phyloP scores from a whole-genome alignment of 495 filamentous ascomycete genomes.

The Annulohypoxylon maeteangense region DNA sequence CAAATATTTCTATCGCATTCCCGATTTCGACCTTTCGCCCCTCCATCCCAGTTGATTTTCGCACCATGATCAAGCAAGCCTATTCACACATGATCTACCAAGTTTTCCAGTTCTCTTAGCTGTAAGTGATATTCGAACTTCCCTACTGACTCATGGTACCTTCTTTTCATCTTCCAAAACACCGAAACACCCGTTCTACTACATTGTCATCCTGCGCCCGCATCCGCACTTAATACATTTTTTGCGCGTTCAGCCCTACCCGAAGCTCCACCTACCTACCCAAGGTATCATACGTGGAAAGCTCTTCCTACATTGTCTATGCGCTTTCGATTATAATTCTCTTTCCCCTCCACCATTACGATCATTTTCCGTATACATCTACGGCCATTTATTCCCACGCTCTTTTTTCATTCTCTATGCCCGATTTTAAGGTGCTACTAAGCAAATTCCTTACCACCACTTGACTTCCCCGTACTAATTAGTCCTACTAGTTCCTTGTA shows the following conservation, averaged over 20 bases:
- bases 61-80: slow-evolving; percentile 47
- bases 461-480: background rate
- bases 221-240: background rate
- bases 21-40: slow-evolving; percentile 11
- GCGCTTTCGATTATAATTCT: background rate
- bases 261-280: slow-evolving; percentile 3
- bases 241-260: slow-evolving; percentile 10
- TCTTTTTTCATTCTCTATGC: background rate
- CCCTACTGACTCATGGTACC: background rate
- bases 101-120: slow-evolving; percentile 37
- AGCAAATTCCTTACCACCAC: background rate
- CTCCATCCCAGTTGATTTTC: slow-evolving; percentile 15
- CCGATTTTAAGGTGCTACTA: background rate
- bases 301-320: background rate
- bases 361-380: background rate
- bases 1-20: slow-evolving; percentile 12
- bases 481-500: background rate
- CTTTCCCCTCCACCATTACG: background rate
- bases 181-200: background rate
- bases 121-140: slow-evolving; percentile 29
- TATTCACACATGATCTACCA: slow-evolving; percentile 19
- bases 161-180: slow-evolving; percentile 6
- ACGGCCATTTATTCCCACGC: background rate
- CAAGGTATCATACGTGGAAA: background rate
- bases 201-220: background rate